A percentile compares a stretch with the other conserved stretches of the same genome.
Conservation (phyloP, 176 grass and related monocot genomes). For the Carex scoparia region DNA sequence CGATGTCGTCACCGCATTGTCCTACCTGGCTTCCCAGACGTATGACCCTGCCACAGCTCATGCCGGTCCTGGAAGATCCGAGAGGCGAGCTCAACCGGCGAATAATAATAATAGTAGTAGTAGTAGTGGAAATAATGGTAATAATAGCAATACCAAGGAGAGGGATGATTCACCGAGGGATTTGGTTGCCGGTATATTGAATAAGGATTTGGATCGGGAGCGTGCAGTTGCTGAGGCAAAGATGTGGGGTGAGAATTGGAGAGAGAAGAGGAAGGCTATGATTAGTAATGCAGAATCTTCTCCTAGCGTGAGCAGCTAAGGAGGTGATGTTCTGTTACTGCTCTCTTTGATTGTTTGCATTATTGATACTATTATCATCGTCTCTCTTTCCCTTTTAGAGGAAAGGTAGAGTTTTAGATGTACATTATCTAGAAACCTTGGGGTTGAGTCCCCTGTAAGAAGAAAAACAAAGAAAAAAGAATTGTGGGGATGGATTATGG, state of each 20-base stretch:
- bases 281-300: slow-evolving; percentile 35
- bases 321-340: slow-evolving; percentile 1
- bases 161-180: slow-evolving; percentile 46
- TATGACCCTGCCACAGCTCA: slow-evolving; percentile 34
- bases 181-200: slow-evolving; percentile 34
- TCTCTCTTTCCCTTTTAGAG: slow-evolving; percentile 33
- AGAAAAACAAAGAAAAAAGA: slow-evolving; percentile 6
- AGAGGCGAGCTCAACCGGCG: slow-evolving; percentile 33
- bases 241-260: slow-evolving; percentile 90
- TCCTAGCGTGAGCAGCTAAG: slow-evolving; percentile 37
- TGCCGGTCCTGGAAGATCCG: slow-evolving; percentile 34
- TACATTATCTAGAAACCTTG: slow-evolving; percentile 52
- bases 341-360: slow-evolving; percentile 18
- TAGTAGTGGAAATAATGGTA: slow-evolving; percentile 29
- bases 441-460: slow-evolving; percentile 1
- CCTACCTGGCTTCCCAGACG: slow-evolving; percentile 65
- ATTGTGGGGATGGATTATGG: slow-evolving; percentile 8
- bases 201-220: slow-evolving; percentile 61
- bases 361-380: background rate
- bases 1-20: slow-evolving; percentile 81
- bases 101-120: slow-evolving; percentile 33
- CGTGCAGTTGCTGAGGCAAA: slow-evolving; percentile 66
- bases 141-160: slow-evolving; percentile 45
- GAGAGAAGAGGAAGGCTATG: slow-evolving; percentile 56
- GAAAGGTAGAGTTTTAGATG: slow-evolving; percentile 48